Conservation (phyloP, 1,139 yeast genomes). For the Scheffersomyces segobiensis region DNA sequence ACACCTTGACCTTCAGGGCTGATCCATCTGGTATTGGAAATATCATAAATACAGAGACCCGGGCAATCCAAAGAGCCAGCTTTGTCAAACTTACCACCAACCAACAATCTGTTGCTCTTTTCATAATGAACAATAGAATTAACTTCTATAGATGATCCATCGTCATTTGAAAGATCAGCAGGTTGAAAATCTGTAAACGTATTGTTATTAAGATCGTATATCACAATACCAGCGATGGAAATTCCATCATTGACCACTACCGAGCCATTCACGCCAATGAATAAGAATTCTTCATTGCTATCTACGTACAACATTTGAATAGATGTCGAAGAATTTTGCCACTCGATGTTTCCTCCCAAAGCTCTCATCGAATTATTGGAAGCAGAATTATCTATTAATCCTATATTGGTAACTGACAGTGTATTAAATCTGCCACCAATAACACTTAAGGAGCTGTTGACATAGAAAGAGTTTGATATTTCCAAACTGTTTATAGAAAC, state of each 20-base stretch:
- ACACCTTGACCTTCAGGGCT: conserved; percentile 43
- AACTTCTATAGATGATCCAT: conserved; percentile 36
- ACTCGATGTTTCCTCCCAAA: conserved; percentile 31
- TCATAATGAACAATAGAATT: conserved; percentile 57
- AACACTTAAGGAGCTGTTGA: conserved; percentile 52
- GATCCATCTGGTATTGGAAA: conserved; percentile 56
- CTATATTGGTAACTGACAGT: conserved; percentile 24
- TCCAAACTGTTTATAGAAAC: conserved; percentile 32
- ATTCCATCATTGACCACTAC: conserved; percentile 24
- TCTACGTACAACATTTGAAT: conserved; percentile 48
- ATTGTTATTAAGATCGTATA: conserved; percentile 49
- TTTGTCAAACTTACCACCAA: conserved; percentile 73
- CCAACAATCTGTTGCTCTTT: conserved; percentile 51
- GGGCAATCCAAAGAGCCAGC: conserved; percentile 64
- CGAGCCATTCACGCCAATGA: conserved; percentile 54
- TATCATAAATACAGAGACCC: conserved; percentile 68
- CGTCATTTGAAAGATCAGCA: conserved; percentile 31
- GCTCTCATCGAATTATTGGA: conserved; percentile 22
- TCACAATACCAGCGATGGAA: conserved; percentile 46
- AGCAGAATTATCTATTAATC: conserved; percentile 37
- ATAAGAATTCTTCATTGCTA: conserved; percentile 33
- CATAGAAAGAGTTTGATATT: conserved; percentile 38
- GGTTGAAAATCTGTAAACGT: conserved; percentile 50
- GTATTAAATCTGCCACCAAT: conserved; percentile 50
- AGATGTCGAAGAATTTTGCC: conserved; percentile 34